Evolutionary conservation across 495 filamentous ascomycete species (phyloP).

Genomic region (Diplogelasinospora grovesii): DNA sequence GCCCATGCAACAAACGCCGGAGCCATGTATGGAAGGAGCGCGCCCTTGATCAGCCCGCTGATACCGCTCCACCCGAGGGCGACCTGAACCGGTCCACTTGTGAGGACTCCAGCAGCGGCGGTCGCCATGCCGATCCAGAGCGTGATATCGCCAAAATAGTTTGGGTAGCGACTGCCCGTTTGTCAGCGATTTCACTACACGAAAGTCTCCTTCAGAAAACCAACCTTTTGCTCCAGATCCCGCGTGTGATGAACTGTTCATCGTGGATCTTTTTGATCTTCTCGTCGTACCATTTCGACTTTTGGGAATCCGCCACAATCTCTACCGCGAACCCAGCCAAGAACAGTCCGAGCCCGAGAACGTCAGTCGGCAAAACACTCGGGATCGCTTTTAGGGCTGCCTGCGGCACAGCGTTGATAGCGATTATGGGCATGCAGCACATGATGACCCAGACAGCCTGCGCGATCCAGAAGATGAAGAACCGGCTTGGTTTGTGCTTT

Average conservation of each 20-base stretch:
- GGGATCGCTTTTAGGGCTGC: slow-evolving; percentile 14
- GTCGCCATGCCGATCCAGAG: slow-evolving; percentile 55
- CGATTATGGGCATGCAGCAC: slow-evolving; percentile 51
- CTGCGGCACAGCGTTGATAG: slow-evolving; percentile 48
- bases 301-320: slow-evolving; percentile 52
- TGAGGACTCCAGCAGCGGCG: slow-evolving; percentile 42
- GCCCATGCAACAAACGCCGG: slow-evolving; percentile 56
- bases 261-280: slow-evolving; percentile 54
- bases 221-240: slow-evolving; percentile 47
- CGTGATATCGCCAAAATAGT: slow-evolving; percentile 60
- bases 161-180: slow-evolving; percentile 48
- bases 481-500: slow-evolving; percentile 44
- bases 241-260: slow-evolving; percentile 54
- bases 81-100: slow-evolving; percentile 33
- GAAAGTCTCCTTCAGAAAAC: too few species aligned
- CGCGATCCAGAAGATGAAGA: slow-evolving; percentile 48
- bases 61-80: slow-evolving; percentile 32
- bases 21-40: slow-evolving; percentile 46
- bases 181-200: too few species aligned
- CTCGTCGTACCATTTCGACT: slow-evolving; percentile 46
- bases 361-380: slow-evolving; percentile 35
- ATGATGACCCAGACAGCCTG: slow-evolving; percentile 58
- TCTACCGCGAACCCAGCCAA: slow-evolving; percentile 50
- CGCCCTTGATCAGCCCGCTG: slow-evolving; percentile 35
- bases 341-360: slow-evolving; percentile 50